Evolutionary conservation across 2,329 filamentous ascomycete genomes (phyloP).

Genomic region (Diaporthe batatas): DNA sequence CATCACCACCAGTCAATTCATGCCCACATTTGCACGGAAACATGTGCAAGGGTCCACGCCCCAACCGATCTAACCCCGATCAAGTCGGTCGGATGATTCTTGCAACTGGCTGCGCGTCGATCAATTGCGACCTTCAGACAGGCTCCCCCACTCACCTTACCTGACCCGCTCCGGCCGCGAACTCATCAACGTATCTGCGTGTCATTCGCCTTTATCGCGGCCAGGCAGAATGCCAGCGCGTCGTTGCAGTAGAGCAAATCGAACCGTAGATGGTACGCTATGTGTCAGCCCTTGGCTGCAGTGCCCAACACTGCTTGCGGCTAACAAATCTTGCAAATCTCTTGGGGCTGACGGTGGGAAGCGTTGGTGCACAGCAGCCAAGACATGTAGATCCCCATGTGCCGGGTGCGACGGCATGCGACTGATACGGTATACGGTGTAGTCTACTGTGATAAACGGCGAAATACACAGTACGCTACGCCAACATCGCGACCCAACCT

Average conservation of each 20-base stretch:
- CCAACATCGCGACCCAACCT: background rate
- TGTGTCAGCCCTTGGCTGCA: constrained; percentile 18
- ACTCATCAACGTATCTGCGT: constrained; percentile 15
- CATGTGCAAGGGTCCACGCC: constrained; percentile 26
- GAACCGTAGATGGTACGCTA: constrained; percentile 11
- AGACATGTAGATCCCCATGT: constrained; percentile 21
- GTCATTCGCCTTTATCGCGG: constrained; percentile 9
- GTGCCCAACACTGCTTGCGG: constrained; percentile 18
- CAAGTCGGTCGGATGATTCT: constrained; percentile 33
- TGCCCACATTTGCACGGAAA: constrained; percentile 15
- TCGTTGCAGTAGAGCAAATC: constrained; percentile 7
- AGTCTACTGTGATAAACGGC: background rate
- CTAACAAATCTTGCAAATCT: background rate
- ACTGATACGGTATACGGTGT: constrained; percentile 4
- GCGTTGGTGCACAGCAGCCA: constrained; percentile 6
- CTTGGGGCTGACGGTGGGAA: background rate
- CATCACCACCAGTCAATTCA: constrained; percentile 24
- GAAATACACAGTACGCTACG: background rate
- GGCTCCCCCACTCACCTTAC: constrained; percentile 10
- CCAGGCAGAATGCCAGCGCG: background rate
- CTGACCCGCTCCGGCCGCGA: constrained; percentile 20
- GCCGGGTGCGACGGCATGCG: constrained; percentile 19
- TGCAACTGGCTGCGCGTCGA: constrained; percentile 25
- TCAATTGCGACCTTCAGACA: constrained; percentile 20
- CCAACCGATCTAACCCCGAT: constrained; percentile 27